Conservation (phyloP, 805 yeast species). For the Diddensiella transvaalensis region DNA sequence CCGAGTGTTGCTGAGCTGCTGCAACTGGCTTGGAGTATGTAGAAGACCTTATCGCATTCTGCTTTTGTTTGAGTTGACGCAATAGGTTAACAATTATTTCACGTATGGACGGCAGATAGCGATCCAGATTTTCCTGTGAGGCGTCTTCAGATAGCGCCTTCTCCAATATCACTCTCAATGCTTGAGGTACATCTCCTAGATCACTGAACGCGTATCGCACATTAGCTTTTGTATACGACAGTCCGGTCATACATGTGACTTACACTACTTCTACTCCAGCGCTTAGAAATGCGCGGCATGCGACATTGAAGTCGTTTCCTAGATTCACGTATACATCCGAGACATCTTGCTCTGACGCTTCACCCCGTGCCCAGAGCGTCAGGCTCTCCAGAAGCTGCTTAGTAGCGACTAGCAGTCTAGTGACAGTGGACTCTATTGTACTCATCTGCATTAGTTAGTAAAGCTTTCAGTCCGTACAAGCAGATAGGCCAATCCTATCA, state of each 20-base stretch:
- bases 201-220: too few species aligned
- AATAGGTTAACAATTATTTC: slow-evolving; percentile 79
- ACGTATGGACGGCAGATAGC: slow-evolving; percentile 77
- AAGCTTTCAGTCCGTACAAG: not conserved
- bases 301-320: slow-evolving; percentile 89
- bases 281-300: slow-evolving; percentile 71
- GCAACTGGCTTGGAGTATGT: not conserved
- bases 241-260: not conserved
- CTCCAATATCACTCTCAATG: slow-evolving; percentile 74
- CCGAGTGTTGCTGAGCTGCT: not conserved
- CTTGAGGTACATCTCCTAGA: slow-evolving; percentile 86
- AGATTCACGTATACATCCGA: slow-evolving; percentile 87
- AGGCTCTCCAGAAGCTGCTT: slow-evolving; percentile 81
- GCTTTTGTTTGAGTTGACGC: slow-evolving; percentile 77
- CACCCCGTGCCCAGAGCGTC: slow-evolving; percentile 83
- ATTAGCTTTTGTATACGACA: too few species aligned
- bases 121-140: slow-evolving; percentile 74
- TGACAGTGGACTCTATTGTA: slow-evolving; percentile 73
- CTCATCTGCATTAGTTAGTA: slow-evolving; percentile 27
- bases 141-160: slow-evolving; percentile 82
- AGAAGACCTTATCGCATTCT: slow-evolving; percentile 45
- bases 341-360: slow-evolving; percentile 78
- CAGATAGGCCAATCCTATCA: not conserved
- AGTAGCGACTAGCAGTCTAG: slow-evolving; percentile 79
- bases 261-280: slow-evolving; percentile 67